Base-by-base conservation (phyloP, 2,329 filamentous ascomycete genomes). In the Rutstroemia sp. region DNA sequence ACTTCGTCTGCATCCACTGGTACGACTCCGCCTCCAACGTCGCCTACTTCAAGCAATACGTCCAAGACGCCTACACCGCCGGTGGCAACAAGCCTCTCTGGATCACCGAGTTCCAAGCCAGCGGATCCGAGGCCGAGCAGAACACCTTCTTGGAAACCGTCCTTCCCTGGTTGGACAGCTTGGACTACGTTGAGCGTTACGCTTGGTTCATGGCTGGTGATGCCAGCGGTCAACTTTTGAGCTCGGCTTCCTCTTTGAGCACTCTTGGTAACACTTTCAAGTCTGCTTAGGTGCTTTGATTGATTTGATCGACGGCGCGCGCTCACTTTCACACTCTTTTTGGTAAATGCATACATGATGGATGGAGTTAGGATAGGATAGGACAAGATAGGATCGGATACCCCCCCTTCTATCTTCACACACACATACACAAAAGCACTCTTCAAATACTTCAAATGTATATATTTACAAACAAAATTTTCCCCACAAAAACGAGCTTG, bases 1-100 rank as follows among this genome's bases (percentile, higher is more conserved):
- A 77, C 63, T 75, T 73, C 61, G 57, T 76, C 54, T 69, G 72
- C 56, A 68, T 77, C 34, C 76, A 78, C 62, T 78, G 75, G 75
- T 78, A 78, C 59, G 73, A 73, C 54, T 51, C 48, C 2, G 60
- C 64, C 14, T 66, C 66, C 38, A 69, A 72, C 59, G 60, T 67
- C 12, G 62, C 62, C 3, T 73, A 74, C 66, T 74, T 77, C 68
- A 72, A 76, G 68, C 57, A 64, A 48, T 73, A 76, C 61, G 63
- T 77, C 30, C 53, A 67, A 19, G 61, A 70, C 14, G 72, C 73
- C 17, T 69, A 69, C 49, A 57, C 56, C 6, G 64, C 72, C 19
- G 66, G 64, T 37, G 63, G 55, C 9, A 54, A 51, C 17, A 47
- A 48, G n/a, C 65, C 67, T 14, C 62, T 77, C 48, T 77, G 71